Evolutionary conservation across 176 grass and related monocot species (phyloP).

Genomic region (Oryza punctata): DNA sequence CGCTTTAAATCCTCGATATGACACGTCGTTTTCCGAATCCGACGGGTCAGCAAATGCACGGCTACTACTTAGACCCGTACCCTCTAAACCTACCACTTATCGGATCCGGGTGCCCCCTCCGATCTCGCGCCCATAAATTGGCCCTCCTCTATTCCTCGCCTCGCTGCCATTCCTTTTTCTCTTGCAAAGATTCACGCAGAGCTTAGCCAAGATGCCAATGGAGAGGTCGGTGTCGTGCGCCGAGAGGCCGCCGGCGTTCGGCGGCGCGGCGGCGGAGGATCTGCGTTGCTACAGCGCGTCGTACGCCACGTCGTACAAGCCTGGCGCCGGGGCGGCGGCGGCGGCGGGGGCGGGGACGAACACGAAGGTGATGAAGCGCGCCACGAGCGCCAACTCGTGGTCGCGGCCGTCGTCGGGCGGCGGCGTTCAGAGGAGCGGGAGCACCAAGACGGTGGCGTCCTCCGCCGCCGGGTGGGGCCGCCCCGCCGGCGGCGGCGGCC

Average conservation of each 20-base stretch:
- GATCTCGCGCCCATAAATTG: neutral
- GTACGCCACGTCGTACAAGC: constrained; percentile 40
- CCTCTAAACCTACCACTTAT: neutral
- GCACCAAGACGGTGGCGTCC: constrained; percentile 18
- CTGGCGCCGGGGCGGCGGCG: neutral
- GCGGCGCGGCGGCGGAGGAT: constrained; percentile 15
- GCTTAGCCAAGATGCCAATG: constrained; percentile 35
- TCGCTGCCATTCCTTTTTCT: neutral
- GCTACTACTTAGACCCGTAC: neutral
- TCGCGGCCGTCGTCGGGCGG: neutral
- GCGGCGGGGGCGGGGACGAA: neutral
- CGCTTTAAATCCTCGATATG: neutral
- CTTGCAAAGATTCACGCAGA: too few relatives aligned
- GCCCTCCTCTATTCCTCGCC: neutral
- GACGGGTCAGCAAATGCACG: neutral
- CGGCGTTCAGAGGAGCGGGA: constrained; percentile 35
- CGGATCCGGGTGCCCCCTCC: constrained; percentile 13
- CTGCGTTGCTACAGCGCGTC: constrained; percentile 65
- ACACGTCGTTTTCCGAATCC: neutral
- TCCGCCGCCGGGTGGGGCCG: neutral
- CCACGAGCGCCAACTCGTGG: constrained; percentile 35
- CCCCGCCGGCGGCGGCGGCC: neutral
- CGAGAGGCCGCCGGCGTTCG: constrained; percentile 15
- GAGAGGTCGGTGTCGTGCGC: constrained; percentile 57
- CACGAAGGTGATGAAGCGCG: constrained; percentile 36